Evolutionary conservation across 2,329 filamentous ascomycete species (phyloP).

Genomic region (Arachnomyces sp.): DNA sequence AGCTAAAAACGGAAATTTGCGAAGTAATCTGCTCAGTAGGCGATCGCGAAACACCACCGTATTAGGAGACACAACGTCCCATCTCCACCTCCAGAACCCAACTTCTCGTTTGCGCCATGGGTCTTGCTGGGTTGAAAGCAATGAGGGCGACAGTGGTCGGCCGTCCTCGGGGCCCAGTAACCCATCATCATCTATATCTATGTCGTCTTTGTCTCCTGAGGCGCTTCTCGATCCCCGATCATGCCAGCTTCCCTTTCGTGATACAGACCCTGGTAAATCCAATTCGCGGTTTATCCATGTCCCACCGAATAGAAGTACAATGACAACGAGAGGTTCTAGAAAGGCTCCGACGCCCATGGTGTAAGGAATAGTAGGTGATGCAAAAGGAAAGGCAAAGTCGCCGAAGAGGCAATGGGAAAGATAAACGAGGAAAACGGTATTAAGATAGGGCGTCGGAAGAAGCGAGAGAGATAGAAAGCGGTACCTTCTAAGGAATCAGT

Average conservation of each 20-base stretch:
- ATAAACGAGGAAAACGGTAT: too few species aligned
- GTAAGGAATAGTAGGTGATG: background rate
- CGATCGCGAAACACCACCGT: slow-evolving; percentile 52
- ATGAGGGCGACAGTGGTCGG: slow-evolving; percentile 32
- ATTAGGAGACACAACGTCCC: slow-evolving; percentile 51
- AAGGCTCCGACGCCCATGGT: slow-evolving; percentile 49
- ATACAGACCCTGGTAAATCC: slow-evolving; percentile 26
- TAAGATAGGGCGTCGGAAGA: too few species aligned
- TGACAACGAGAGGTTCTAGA: slow-evolving; percentile 54
- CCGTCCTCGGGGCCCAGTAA: slow-evolving; percentile 5
- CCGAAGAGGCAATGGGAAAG: too few species aligned
- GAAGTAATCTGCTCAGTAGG: slow-evolving; percentile 55
- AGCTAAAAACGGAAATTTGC: slow-evolving; percentile 61
- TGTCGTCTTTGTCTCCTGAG: slow-evolving; percentile 11
- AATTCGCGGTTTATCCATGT: slow-evolving; percentile 51
- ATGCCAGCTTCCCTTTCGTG: slow-evolving; percentile 9
- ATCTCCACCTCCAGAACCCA: slow-evolving; percentile 37
- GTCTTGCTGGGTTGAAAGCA: slow-evolving; percentile 34
- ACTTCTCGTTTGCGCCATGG: slow-evolving; percentile 46
- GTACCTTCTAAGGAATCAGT: too few species aligned
- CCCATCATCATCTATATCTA: background rate
- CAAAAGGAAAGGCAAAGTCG: background rate
- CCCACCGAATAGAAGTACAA: slow-evolving; percentile 52
- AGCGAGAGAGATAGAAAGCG: too few species aligned
- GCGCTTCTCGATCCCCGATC: slow-evolving; percentile 15